A percentile compares a stretch with the other conserved stretches of the same genome.
Evolutionary conservation across 1,284 basidiomycete genomes (phyloP).

Genomic region (Malassezia yamatoensis): DNA sequence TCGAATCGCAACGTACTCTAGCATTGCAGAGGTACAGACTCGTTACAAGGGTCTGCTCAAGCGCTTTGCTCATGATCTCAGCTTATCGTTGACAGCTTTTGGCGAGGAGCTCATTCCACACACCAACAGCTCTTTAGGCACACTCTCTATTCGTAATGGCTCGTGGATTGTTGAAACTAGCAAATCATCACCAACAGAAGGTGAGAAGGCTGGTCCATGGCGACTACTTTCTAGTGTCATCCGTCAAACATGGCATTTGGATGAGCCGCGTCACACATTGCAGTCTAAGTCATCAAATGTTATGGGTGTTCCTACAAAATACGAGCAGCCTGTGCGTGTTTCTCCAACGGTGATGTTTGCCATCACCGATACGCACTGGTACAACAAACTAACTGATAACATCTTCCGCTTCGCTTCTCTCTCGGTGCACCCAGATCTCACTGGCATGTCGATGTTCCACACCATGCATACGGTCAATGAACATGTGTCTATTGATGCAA

Average conservation of each 20-base stretch:
- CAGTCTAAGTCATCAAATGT: constrained; percentile 52
- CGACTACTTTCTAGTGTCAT: constrained; percentile 49
- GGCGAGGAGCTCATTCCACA: constrained; percentile 34
- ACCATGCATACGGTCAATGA: constrained; percentile 62
- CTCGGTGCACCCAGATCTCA: constrained; percentile 38
- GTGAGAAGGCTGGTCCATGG: constrained; percentile 42
- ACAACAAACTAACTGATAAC: constrained; percentile 52
- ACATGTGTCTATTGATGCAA: constrained; percentile 49
- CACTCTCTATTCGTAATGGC: neutral
- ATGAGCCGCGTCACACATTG: constrained; percentile 54
- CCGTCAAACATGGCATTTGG: constrained; percentile 52
- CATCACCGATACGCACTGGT: constrained; percentile 53
- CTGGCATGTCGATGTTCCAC: constrained; percentile 47
- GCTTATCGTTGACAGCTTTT: constrained; percentile 56
- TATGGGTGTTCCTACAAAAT: constrained; percentile 49
- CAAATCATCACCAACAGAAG: constrained; percentile 7
- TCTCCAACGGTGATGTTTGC: constrained; percentile 55
- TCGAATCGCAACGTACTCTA: constrained; percentile 54
- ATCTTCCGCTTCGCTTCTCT: constrained; percentile 55
- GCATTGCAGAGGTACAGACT: constrained; percentile 50
- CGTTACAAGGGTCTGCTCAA: constrained; percentile 52
- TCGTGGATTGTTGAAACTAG: constrained; percentile 9
- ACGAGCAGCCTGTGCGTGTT: constrained; percentile 50
- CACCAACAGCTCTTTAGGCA: constrained; percentile 11
- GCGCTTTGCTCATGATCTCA: constrained; percentile 51